phyloP scores from a whole-genome alignment of 192 early-diverging fungal genomes.

The Coemansia asiatica region DNA sequence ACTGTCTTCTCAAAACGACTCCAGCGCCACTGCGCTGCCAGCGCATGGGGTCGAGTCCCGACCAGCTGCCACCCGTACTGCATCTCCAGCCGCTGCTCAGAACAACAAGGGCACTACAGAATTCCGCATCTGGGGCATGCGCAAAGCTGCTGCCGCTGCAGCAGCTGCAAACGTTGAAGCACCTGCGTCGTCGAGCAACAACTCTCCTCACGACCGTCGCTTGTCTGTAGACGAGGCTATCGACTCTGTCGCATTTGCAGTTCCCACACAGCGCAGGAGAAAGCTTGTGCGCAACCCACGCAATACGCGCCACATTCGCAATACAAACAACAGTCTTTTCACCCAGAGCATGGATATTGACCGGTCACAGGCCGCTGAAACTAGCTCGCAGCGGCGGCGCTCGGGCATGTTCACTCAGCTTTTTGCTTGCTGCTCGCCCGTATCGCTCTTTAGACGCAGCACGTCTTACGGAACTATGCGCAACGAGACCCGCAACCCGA shows the following conservation, averaged over 20 bases:
- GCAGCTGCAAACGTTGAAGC: slow-evolving; percentile 15
- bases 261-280: slow-evolving; percentile 32
- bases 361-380: slow-evolving; percentile 28
- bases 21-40: slow-evolving; percentile 42
- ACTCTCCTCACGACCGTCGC: slow-evolving; percentile 27
- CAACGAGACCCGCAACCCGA: slow-evolving; percentile 30
- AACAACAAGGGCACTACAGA: slow-evolving; percentile 47
- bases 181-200: slow-evolving; percentile 1
- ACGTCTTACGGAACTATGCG: slow-evolving; percentile 45
- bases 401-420: slow-evolving; percentile 34
- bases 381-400: slow-evolving; percentile 28
- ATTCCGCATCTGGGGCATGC: slow-evolving; percentile 35
- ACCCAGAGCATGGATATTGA: slow-evolving; percentile 54
- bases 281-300: slow-evolving; percentile 52
- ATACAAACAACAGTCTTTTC: slow-evolving; percentile 26
- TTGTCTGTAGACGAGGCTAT: slow-evolving; percentile 32
- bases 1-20: slow-evolving; percentile 42
- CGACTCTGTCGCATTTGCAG: slow-evolving; percentile 8
- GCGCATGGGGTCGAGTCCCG: slow-evolving; percentile 21
- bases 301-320: slow-evolving; percentile 48
- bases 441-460: slow-evolving; percentile 48
- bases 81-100: slow-evolving; percentile 14
- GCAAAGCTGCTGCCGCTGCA: slow-evolving; percentile 20
- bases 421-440: slow-evolving; percentile 52
- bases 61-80: slow-evolving; percentile 14